Percentiles rank a stretch among this genome's conserved stretches.
These are phyloP conservation scores for Ceratocystis diversiconidia DNA, from an alignment of 2,329 filamentous ascomycete species.

Conservation along the genomic window DNA sequence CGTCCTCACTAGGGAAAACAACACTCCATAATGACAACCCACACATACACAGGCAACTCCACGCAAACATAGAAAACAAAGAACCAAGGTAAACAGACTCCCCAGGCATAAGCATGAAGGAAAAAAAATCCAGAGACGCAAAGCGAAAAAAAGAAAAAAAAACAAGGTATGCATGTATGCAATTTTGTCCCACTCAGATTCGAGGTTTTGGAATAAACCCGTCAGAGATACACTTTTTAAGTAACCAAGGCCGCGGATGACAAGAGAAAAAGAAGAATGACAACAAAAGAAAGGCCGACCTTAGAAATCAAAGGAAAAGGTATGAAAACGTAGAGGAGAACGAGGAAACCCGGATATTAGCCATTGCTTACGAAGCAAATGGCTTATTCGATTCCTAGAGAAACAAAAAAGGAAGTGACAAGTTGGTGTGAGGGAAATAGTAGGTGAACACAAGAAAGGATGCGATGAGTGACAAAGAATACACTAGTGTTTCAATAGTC, in stretches of 20 bases:
- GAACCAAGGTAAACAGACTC: conserved; percentile 2
- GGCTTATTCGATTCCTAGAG: not conserved
- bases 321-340: not conserved
- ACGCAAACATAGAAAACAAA: not conserved
- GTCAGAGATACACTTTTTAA: not conserved
- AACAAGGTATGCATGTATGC: not conserved
- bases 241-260: not conserved
- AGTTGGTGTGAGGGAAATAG: not conserved
- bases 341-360: not conserved
- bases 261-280: not conserved
- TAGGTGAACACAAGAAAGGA: not conserved
- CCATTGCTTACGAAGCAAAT: not conserved
- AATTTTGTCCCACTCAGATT: not conserved
- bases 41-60: conserved; percentile 8
- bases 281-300: not conserved
- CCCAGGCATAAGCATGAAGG: not conserved
- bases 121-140: not conserved
- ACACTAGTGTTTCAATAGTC: not conserved
- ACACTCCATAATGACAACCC: not conserved
- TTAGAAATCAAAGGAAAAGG: not conserved
- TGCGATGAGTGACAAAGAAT: not conserved
- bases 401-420: not conserved
- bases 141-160: conserved; percentile 6
- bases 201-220: not conserved
- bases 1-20: not conserved